Conservation (phyloP, 2,329 filamentous ascomycete genomes). For the Xylariaceae sp. region DNA sequence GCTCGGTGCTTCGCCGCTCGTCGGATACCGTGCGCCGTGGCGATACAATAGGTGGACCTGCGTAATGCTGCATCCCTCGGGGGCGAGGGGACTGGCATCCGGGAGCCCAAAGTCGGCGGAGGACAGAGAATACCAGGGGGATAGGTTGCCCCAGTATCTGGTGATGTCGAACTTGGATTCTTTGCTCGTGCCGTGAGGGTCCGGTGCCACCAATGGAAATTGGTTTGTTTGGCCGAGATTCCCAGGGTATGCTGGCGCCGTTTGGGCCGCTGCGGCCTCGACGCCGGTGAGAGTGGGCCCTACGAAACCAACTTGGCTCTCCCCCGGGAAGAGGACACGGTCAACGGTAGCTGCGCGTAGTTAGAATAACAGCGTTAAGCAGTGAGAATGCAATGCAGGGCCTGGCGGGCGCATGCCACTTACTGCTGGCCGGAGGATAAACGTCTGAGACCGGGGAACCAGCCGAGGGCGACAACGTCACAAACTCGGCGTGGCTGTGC, state of each 20-base stretch:
- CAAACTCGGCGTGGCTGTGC: not conserved
- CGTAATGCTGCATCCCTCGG: slow-evolving; percentile 30
- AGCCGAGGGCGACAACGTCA: slow-evolving; percentile 12
- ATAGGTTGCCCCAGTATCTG: slow-evolving; percentile 34
- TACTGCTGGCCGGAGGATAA: slow-evolving; percentile 25
- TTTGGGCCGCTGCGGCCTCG: slow-evolving; percentile 31
- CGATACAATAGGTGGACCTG: slow-evolving; percentile 35
- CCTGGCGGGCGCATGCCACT: not conserved
- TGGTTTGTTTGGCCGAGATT: slow-evolving; percentile 29
- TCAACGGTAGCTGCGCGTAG: slow-evolving; percentile 27
- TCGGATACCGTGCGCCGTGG: slow-evolving; percentile 35
- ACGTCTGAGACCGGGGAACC: slow-evolving; percentile 20
- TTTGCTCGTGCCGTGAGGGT: slow-evolving; percentile 25
- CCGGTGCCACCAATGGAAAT: slow-evolving; percentile 31
- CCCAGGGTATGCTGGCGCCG: slow-evolving; percentile 29
- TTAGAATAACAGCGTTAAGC: not conserved
- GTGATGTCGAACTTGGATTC: slow-evolving; percentile 31
- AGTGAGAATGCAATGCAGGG: not conserved
- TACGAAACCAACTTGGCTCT: slow-evolving; percentile 30
- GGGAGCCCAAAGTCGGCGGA: slow-evolving; percentile 34
- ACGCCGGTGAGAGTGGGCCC: slow-evolving; percentile 29
- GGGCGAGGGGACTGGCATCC: slow-evolving; percentile 31
- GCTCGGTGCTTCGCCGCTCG: slow-evolving; percentile 29
- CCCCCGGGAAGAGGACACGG: slow-evolving; percentile 30
- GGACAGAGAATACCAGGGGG: slow-evolving; percentile 34